A percentile compares a stretch with the other conserved stretches of the same genome.
phyloP scores from a whole-genome alignment of 441 rosid species.

The Daphne laureola region DNA sequence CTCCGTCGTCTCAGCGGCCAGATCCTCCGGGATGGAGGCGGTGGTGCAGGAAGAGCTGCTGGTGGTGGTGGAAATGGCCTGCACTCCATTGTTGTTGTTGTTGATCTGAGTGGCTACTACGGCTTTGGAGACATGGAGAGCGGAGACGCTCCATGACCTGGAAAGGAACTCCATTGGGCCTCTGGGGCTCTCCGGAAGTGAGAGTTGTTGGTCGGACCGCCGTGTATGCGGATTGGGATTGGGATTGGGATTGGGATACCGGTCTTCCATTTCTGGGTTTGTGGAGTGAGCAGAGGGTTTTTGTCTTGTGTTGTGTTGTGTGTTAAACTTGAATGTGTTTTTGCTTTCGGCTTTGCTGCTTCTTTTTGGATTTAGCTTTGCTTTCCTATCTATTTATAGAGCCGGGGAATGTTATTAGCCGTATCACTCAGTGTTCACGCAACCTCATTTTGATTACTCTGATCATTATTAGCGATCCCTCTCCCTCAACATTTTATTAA shows the following conservation, averaged over 20 bases:
- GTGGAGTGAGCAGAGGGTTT: neutral
- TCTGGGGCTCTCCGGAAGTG: slow-evolving; percentile 73
- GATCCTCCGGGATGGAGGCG: slow-evolving; percentile 51
- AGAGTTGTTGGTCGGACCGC: slow-evolving; percentile 26
- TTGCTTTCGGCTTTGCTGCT: too few species aligned
- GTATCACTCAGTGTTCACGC: too few species aligned
- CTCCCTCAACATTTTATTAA: too few species aligned
- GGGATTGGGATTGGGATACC: slow-evolving; percentile 18
- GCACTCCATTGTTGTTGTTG: neutral
- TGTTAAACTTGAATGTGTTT: too few species aligned
- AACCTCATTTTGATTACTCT: too few species aligned
- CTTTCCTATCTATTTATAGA: too few species aligned
- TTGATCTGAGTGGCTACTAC: slow-evolving; percentile 28
- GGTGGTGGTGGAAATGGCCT: slow-evolving; percentile 24
- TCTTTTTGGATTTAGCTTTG: too few species aligned
- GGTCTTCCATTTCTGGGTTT: slow-evolving; percentile 18
- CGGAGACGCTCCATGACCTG: slow-evolving; percentile 87
- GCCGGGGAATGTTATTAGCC: too few species aligned
- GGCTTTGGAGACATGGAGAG: slow-evolving; percentile 74
- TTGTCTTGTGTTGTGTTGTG: too few species aligned
- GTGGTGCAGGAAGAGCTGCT: slow-evolving; percentile 35
- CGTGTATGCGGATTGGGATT: too few species aligned
- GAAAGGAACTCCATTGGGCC: slow-evolving; percentile 92
- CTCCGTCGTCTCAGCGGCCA: slow-evolving; percentile 28
- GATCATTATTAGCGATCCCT: too few species aligned